phyloP scores from a whole-genome alignment of 2,329 filamentous ascomycete species.

The Aureobasidium sp. region DNA sequence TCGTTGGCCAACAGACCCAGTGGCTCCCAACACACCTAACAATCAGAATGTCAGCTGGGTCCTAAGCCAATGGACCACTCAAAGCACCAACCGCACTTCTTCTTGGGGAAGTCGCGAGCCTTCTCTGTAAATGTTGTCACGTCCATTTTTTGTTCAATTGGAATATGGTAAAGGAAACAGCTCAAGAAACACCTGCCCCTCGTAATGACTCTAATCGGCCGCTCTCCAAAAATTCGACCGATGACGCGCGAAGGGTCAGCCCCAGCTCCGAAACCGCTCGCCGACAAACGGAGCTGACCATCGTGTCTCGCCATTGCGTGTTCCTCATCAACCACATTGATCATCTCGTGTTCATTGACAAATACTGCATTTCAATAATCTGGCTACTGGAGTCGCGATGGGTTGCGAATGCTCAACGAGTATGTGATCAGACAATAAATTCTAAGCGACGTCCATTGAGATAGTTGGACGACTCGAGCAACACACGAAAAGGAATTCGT shows the following conservation, averaged over 20 bases:
- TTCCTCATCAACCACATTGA: neutral
- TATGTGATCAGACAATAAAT: too few species aligned
- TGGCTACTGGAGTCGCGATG: too few species aligned
- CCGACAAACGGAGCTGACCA: too few species aligned
- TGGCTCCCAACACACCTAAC: constrained; percentile 70
- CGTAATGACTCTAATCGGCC: constrained; percentile 1
- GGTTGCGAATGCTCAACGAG: too few species aligned
- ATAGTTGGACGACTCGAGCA: too few species aligned
- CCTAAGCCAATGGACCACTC: neutral
- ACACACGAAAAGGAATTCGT: too few species aligned
- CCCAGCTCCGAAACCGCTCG: neutral
- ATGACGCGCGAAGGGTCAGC: constrained; percentile 3
- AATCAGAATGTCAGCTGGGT: constrained; percentile 3
- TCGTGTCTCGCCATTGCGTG: neutral
- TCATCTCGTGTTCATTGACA: neutral
- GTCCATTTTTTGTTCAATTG: constrained; percentile 31
- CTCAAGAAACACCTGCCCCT: constrained; percentile 3
- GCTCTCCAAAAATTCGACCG: constrained; percentile 14
- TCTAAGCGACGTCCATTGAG: too few species aligned
- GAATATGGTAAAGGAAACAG: neutral
- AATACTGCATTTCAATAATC: too few species aligned
- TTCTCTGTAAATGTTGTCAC: constrained; percentile 36
- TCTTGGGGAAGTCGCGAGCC: constrained; percentile 39
- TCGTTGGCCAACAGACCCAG: constrained; percentile 88
- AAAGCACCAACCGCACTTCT: constrained; percentile 43